Evolutionary conservation across 192 early-diverging fungal genomes (phyloP).

Genomic region (Paraglomus brasilianum): DNA sequence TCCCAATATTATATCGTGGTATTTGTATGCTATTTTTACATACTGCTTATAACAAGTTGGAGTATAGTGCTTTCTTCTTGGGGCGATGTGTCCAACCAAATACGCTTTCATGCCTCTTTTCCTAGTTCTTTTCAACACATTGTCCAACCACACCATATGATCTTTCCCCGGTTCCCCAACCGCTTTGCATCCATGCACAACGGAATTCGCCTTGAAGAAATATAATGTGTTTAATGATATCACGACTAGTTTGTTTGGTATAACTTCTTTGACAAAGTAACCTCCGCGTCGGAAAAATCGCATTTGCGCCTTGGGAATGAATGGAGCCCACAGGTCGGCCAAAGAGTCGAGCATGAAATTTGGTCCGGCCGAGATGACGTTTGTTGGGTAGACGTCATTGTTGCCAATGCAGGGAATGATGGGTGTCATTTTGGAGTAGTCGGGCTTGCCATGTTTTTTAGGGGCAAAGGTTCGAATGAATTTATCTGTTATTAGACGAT

Average conservation of each 20-base stretch:
- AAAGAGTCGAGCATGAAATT: conserved; percentile 49
- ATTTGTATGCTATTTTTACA: conserved; percentile 41
- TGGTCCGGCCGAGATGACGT: conserved; percentile 54
- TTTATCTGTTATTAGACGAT: conserved; percentile 44
- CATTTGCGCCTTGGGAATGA: conserved; percentile 62
- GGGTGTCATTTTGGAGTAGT: conserved; percentile 40
- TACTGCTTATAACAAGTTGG: conserved; percentile 45
- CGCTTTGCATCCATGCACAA: conserved; percentile 59
- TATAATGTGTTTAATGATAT: conserved; percentile 72
- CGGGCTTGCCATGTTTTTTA: conserved; percentile 20
- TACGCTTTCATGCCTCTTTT: conserved; percentile 50
- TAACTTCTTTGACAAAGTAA: conserved; percentile 62
- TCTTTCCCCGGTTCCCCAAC: conserved; percentile 57
- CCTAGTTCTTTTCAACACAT: conserved; percentile 50
- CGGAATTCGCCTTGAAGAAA: conserved; percentile 68
- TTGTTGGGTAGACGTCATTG: conserved; percentile 73
- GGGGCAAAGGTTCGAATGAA: conserved; percentile 50
- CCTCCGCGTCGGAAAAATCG: conserved; percentile 64
- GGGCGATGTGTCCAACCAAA: conserved; percentile 68
- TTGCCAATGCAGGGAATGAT: conserved; percentile 59
- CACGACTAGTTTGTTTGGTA: conserved; percentile 51
- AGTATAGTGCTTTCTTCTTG: conserved; percentile 47
- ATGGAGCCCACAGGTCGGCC: conserved; percentile 53
- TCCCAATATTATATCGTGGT: conserved; percentile 55
- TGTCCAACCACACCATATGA: conserved; percentile 70